A percentile compares a stretch with the other conserved stretches of the same genome.
Conservation (phyloP, 176 grass and related monocot genomes). For the Melocanna baccifera region DNA sequence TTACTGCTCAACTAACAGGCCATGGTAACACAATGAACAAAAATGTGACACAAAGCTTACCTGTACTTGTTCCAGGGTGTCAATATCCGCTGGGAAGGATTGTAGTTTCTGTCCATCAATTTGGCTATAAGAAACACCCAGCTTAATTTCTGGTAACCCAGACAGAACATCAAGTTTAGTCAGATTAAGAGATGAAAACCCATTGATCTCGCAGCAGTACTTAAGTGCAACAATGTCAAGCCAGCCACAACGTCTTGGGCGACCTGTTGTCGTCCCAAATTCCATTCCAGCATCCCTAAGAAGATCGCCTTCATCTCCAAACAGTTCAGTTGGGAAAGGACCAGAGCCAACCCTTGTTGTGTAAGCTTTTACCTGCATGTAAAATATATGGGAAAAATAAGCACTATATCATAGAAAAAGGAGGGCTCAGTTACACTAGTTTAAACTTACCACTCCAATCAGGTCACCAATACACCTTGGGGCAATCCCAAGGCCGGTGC, state of each 20-base stretch:
- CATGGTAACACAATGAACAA: not conserved
- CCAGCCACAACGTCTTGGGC: constrained; percentile 82
- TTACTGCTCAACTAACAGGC: not conserved
- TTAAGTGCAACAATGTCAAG: constrained; percentile 75
- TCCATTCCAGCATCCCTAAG: constrained; percentile 73
- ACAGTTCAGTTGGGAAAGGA: constrained; percentile 80
- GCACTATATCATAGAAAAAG: not conserved
- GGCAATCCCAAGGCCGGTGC: constrained; percentile 71
- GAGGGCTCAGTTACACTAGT: not conserved
- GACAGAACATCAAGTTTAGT: constrained; percentile 91
- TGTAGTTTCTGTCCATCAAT: constrained; percentile 50
- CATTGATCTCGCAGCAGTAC: constrained; percentile 73
- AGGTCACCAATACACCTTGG: constrained; percentile 65
- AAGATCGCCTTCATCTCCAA: constrained; percentile 62
- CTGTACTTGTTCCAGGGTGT: constrained; percentile 64
- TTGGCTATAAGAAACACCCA: constrained; percentile 62
- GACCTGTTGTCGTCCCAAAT: constrained; percentile 76
- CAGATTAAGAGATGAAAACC: constrained; percentile 70
- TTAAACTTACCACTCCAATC: constrained; percentile 73
- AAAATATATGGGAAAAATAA: not conserved
- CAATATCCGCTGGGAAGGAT: constrained; percentile 69
- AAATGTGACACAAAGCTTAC: constrained; percentile 30
- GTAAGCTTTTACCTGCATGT: constrained; percentile 73
- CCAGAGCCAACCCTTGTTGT: constrained; percentile 76
- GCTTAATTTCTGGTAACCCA: constrained; percentile 53